phyloP scores from a whole-genome alignment of 2,329 filamentous ascomycete genomes.

The Akanthomyces muscarius region DNA sequence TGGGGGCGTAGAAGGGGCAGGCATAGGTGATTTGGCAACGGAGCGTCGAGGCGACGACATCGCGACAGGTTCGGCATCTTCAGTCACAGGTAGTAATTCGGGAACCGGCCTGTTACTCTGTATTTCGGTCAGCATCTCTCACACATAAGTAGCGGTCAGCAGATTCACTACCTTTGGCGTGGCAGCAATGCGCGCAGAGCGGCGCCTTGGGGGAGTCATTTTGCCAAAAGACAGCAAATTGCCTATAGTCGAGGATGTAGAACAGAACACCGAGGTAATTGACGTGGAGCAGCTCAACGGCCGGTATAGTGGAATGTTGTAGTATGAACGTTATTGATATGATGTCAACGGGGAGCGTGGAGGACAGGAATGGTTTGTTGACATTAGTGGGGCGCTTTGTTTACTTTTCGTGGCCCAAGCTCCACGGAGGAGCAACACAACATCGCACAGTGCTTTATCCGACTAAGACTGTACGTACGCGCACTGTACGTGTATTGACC shows the following conservation, averaged over 20 bases:
- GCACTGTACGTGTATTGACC: background rate
- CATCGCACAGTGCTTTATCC: background rate
- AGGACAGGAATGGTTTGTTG: slow-evolving; percentile 21
- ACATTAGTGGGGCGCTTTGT: slow-evolving; percentile 24
- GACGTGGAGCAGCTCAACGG: slow-evolving; percentile 16
- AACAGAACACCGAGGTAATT: background rate
- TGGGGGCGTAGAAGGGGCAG: slow-evolving; percentile 53
- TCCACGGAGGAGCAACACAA: slow-evolving; percentile 15
- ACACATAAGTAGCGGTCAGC: slow-evolving; percentile 18
- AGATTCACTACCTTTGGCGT: slow-evolving; percentile 32
- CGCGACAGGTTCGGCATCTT: slow-evolving; percentile 35
- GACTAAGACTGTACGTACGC: background rate
- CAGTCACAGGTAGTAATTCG: slow-evolving; percentile 40
- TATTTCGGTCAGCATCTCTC: background rate
- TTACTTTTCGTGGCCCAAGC: slow-evolving; percentile 25
- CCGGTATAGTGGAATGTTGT: slow-evolving; percentile 17
- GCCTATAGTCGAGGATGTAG: background rate
- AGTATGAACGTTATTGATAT: slow-evolving; percentile 20
- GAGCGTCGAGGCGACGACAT: slow-evolving; percentile 3
- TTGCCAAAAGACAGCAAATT: slow-evolving; percentile 23
- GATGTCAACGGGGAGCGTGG: slow-evolving; percentile 22
- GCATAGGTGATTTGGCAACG: background rate
- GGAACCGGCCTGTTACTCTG: slow-evolving; percentile 30
- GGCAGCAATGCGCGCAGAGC: slow-evolving; percentile 41
- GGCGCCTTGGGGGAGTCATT: slow-evolving; percentile 42